Conservation (phyloP, 768 basidiomycete species). For the Dioszegia crocea region DNA sequence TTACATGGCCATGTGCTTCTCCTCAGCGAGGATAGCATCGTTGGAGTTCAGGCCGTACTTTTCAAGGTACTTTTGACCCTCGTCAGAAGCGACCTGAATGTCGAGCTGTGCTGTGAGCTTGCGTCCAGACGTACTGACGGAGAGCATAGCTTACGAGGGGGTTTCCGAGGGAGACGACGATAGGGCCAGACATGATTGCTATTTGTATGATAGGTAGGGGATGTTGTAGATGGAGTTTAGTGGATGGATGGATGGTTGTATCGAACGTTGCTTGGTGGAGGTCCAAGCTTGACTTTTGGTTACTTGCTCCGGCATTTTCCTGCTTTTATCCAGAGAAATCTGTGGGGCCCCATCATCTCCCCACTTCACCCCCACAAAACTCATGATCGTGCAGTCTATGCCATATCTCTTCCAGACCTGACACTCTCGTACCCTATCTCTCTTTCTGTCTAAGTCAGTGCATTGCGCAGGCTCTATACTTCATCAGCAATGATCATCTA, state of each 20-base stretch:
- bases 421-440: too few species aligned
- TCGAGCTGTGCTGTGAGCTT: slow-evolving; percentile 54
- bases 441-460: too few species aligned
- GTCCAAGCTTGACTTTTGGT: background rate
- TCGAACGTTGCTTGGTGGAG: background rate
- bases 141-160: slow-evolving; percentile 74
- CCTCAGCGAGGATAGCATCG: slow-evolving; percentile 90
- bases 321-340: too few species aligned
- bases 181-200: slow-evolving; percentile 31
- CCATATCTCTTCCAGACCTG: too few species aligned
- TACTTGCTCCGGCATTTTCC: too few species aligned
- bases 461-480: too few species aligned
- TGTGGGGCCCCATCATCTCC: too few species aligned
- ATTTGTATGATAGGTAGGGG: background rate
- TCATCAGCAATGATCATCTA: slow-evolving; percentile 39
- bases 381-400: too few species aligned
- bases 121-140: too few species aligned
- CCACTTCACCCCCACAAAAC: too few species aligned
- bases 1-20: slow-evolving; percentile 81
- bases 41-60: slow-evolving; percentile 90
- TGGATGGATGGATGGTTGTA: background rate
- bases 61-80: slow-evolving; percentile 75
- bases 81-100: slow-evolving; percentile 69
- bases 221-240: background rate
- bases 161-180: slow-evolving; percentile 88